These are phyloP conservation scores for Debaryomyces hansenii DNA, from an alignment of 805 yeast genomes.

Conservation along the genomic window DNA sequence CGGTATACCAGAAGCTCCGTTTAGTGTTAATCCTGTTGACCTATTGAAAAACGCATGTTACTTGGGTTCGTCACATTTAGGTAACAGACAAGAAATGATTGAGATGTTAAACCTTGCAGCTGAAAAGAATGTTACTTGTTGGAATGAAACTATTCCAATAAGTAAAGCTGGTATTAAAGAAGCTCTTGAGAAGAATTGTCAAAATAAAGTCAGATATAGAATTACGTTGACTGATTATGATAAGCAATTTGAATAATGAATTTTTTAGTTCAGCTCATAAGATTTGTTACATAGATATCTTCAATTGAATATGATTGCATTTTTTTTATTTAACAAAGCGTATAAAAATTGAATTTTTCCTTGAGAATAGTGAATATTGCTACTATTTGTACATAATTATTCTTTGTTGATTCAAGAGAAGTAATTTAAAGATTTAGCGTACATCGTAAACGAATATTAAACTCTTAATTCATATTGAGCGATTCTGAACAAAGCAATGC, in stretches of 20 bases:
- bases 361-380: too few species aligned
- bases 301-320: too few species aligned
- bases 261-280: too few species aligned
- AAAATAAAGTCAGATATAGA: slow-evolving; percentile 46
- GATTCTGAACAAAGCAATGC: too few species aligned
- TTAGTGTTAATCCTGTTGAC: slow-evolving; percentile 20
- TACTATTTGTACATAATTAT: too few species aligned
- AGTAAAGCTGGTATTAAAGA: slow-evolving; percentile 30
- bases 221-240: slow-evolving; percentile 59
- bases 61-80: slow-evolving; percentile 33
- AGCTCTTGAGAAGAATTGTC: slow-evolving; percentile 33
- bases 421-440: too few species aligned
- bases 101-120: slow-evolving; percentile 41
- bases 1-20: slow-evolving; percentile 51
- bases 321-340: too few species aligned
- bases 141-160: slow-evolving; percentile 37
- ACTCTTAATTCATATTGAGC: too few species aligned
- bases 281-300: too few species aligned
- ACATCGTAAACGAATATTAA: too few species aligned
- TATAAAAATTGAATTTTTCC: too few species aligned
- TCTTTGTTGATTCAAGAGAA: too few species aligned
- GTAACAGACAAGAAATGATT: slow-evolving; percentile 34
- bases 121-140: slow-evolving; percentile 32
- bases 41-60: slow-evolving; percentile 27
- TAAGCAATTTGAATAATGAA: slow-evolving; percentile 16